These are phyloP conservation scores for Ascosphaera acerosa DNA, from an alignment of 2,329 filamentous ascomycete genomes.

Conservation along the genomic window DNA sequence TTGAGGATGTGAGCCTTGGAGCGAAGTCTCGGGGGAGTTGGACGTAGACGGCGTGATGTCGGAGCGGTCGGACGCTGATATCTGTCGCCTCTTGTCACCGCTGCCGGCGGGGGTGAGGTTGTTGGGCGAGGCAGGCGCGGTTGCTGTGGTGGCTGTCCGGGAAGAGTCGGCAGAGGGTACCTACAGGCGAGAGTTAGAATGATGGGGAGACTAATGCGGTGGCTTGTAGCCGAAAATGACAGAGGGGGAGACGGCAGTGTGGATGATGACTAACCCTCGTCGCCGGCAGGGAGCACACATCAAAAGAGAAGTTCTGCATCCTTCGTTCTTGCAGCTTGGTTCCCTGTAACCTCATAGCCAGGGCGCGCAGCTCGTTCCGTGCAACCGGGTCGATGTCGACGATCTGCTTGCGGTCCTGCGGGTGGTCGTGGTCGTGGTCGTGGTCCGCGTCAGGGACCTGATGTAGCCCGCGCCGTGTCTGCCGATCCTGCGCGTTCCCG, in stretches of 20 bases:
- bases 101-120: conserved; percentile 45
- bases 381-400: conserved; percentile 16
- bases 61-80: not conserved
- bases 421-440: no score
- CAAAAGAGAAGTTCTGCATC: conserved; percentile 69
- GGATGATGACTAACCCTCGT: conserved; percentile 15
- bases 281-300: conserved; percentile 62
- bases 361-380: conserved; percentile 39
- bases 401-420: no score
- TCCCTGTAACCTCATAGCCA: conserved; percentile 48
- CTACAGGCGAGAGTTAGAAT: conserved; percentile 11
- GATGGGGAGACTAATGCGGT: no score
- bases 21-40: not conserved
- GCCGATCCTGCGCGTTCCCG: not conserved
- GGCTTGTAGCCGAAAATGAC: no score
- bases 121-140: not conserved
- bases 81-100: not conserved
- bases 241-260: no score
- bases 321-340: conserved; percentile 56
- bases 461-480: no score
- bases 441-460: no score
- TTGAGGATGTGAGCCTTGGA: not conserved
- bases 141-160: not conserved
- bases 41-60: not conserved
- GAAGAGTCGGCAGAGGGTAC: conserved; percentile 21